Evolutionary conservation across 768 basidiomycete genomes (phyloP).

Genomic region (Coprinopsis cinerea): DNA sequence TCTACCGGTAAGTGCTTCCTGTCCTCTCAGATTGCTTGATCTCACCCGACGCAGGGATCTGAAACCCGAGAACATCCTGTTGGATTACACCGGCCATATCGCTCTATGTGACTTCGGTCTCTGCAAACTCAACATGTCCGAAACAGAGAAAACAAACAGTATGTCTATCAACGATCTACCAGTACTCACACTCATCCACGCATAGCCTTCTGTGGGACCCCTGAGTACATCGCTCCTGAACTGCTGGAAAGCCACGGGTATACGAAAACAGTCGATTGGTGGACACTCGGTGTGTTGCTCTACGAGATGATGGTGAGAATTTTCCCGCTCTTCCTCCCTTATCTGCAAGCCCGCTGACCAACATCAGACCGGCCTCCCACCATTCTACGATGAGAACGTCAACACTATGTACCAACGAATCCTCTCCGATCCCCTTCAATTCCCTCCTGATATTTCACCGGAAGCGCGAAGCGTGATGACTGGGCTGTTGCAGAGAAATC

Average conservation of each 20-base stretch:
- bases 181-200: neutral
- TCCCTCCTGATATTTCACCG: constrained; percentile 80
- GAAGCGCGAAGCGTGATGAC: constrained; percentile 90
- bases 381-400: constrained; percentile 98
- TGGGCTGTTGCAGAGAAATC: constrained; percentile 85
- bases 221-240: constrained; percentile 98
- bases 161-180: constrained; percentile 6
- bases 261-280: constrained; percentile 98
- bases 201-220: constrained; percentile 93
- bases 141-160: constrained; percentile 97
- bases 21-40: neutral
- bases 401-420: constrained; percentile 98
- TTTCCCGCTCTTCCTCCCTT: neutral
- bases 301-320: constrained; percentile 89
- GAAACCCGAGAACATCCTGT: constrained; percentile 96
- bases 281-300: constrained; percentile 93
- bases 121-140: constrained; percentile 95
- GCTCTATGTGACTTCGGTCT: constrained; percentile 97
- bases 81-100: constrained; percentile 98
- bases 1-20: constrained; percentile 69
- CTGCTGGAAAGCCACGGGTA: constrained; percentile 95
- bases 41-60: constrained; percentile 55
- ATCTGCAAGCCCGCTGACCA: neutral
- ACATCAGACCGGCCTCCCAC: constrained; percentile 83
- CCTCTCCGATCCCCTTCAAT: constrained; percentile 85